Percentiles rank a stretch among this genome's conserved stretches.
Evolutionary conservation across 2,329 filamentous ascomycete species (phyloP).

Genomic region (Daldinia eschscholtzii): DNA sequence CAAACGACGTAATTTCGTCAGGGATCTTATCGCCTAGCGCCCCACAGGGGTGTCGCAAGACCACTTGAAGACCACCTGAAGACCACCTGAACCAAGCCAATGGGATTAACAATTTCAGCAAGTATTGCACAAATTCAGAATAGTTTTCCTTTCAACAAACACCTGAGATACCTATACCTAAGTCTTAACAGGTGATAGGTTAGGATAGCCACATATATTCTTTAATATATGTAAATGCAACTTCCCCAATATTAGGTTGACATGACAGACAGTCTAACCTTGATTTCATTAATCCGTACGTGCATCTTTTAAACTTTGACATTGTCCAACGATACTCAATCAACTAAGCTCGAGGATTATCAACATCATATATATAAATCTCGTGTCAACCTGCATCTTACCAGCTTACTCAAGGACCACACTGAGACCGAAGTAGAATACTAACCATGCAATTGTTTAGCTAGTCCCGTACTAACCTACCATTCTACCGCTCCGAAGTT

Average conservation of each 20-base stretch:
- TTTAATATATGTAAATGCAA: conserved; percentile 8
- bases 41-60: conserved; percentile 17
- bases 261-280: conserved; percentile 19
- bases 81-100: conserved; percentile 17
- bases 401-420: background rate
- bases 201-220: background rate
- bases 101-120: conserved; percentile 16
- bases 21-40: conserved; percentile 31
- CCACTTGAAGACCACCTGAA: background rate
- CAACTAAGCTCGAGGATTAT: background rate
- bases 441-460: background rate
- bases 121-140: conserved; percentile 26
- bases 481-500: conserved; percentile 14
- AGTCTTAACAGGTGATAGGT: background rate
- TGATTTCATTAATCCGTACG: conserved; percentile 13
- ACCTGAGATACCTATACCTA: conserved; percentile 9
- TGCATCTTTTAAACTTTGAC: background rate
- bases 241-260: conserved; percentile 16
- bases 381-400: background rate
- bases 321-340: background rate
- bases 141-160: conserved; percentile 16
- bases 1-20: conserved; percentile 42
- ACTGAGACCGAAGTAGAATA: background rate
- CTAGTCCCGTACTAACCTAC: background rate
- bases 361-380: background rate